Percentiles rank a stretch among this genome's conserved stretches.
These are phyloP conservation scores for Xerocomus cyaneibrunnescens DNA, from an alignment of 1,284 basidiomycete genomes.

Conservation along the genomic window DNA sequence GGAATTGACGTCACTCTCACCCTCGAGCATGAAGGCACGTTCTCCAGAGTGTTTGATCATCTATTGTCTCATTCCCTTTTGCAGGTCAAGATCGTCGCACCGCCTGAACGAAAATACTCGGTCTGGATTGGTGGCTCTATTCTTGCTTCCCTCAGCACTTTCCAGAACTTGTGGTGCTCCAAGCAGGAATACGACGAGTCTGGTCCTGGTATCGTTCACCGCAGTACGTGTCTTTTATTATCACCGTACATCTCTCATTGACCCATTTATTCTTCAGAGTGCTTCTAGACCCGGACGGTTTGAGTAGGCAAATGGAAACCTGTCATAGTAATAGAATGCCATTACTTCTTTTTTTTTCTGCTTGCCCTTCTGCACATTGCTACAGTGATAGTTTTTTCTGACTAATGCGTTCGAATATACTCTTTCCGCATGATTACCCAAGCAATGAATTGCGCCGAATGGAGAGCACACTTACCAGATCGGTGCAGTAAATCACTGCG, in stretches of 20 bases:
- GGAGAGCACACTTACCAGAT: no score
- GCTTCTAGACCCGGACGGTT: conserved; percentile 30
- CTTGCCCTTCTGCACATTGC: conserved; percentile 13
- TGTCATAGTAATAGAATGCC: conserved; percentile 27
- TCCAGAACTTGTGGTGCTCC: conserved; percentile 93
- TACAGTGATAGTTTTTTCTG: conserved; percentile 17
- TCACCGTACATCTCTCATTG: background rate
- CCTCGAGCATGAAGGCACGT: conserved; percentile 85
- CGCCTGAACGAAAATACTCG: conserved; percentile 91
- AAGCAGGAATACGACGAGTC: conserved; percentile 90
- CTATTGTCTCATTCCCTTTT: conserved; percentile 8
- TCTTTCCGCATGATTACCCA: no score
- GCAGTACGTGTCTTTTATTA: conserved; percentile 38
- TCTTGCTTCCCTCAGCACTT: conserved; percentile 91
- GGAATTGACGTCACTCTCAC: conserved; percentile 85
- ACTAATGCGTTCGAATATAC: conserved; percentile 18
- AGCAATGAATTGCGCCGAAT: no score
- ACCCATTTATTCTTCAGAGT: conserved; percentile 24
- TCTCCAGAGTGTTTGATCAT: conserved; percentile 4
- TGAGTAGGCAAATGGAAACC: conserved; percentile 21
- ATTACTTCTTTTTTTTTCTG: conserved; percentile 19
- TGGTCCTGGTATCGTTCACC: conserved; percentile 2
- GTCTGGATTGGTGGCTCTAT: conserved; percentile 99
- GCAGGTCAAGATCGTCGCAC: conserved; percentile 92
- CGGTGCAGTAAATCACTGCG: no score